A percentile compares a stretch with the other conserved stretches of the same genome.
These are phyloP conservation scores for Phanerochaete sordida DNA, from an alignment of 768 basidiomycete species.

Conservation along the genomic window DNA sequence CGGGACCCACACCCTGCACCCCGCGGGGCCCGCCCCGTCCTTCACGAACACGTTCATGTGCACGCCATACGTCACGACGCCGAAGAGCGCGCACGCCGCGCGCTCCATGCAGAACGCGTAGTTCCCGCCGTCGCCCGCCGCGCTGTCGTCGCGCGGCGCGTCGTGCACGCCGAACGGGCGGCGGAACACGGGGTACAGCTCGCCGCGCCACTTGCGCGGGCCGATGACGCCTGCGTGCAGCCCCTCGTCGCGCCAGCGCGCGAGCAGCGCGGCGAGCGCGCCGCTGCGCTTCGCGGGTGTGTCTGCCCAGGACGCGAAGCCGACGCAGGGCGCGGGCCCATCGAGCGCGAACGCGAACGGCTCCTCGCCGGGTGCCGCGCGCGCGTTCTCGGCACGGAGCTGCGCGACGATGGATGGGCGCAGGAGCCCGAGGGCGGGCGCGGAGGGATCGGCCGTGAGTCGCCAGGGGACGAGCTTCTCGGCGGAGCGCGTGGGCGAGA, in stretches of 20 bases:
- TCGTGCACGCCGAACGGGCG: slow-evolving; percentile 64
- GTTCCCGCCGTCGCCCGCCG: slow-evolving; percentile 40
- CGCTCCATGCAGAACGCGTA: slow-evolving; percentile 89
- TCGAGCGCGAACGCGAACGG: slow-evolving; percentile 25
- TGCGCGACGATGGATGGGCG: slow-evolving; percentile 53
- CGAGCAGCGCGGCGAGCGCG: slow-evolving; percentile 63
- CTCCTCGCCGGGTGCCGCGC: slow-evolving; percentile 22
- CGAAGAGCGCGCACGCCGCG: slow-evolving; percentile 84
- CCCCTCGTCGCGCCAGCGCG: slow-evolving; percentile 69
- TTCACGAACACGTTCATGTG: slow-evolving; percentile 80
- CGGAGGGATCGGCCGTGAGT: slow-evolving; percentile 45
- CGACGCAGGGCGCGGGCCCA: neutral
- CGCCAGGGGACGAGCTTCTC: slow-evolving; percentile 55
- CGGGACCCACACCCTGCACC: slow-evolving; percentile 80
- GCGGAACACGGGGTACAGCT: slow-evolving; percentile 76
- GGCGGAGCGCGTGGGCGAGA: slow-evolving; percentile 27
- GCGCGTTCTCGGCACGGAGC: slow-evolving; percentile 48
- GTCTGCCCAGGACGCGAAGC: slow-evolving; percentile 49
- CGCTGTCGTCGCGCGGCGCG: slow-evolving; percentile 21
- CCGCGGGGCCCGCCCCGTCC: slow-evolving; percentile 34
- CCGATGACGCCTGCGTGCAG: slow-evolving; percentile 65
- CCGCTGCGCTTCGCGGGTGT: slow-evolving; percentile 57
- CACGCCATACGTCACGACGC: slow-evolving; percentile 87
- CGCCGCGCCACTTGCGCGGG: slow-evolving; percentile 78
- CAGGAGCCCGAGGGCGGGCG: slow-evolving; percentile 60